These are phyloP conservation scores for Fusarium dlaminii DNA, from an alignment of 2,329 filamentous ascomycete species.

Conservation along the genomic window DNA sequence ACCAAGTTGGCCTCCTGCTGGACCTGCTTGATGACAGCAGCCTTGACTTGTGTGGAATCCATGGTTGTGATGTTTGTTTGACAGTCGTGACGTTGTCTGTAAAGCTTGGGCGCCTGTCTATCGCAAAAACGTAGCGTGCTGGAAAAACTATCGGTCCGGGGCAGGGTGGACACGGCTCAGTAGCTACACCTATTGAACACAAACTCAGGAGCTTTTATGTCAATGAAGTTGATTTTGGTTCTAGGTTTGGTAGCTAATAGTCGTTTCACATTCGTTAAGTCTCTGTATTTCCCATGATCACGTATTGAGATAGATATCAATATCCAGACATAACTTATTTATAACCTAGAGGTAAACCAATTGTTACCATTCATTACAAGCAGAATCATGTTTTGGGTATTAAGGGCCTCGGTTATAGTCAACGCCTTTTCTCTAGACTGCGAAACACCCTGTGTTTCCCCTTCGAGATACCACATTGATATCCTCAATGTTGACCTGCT, in stretches of 20 bases:
- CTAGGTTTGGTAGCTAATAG: background rate
- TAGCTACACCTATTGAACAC: background rate
- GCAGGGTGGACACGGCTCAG: conserved; percentile 18
- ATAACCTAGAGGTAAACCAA: background rate
- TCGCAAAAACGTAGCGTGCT: conserved; percentile 2
- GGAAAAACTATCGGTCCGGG: conserved; percentile 31
- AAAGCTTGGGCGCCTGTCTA: conserved; percentile 23
- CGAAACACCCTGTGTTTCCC: background rate
- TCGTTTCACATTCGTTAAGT: background rate
- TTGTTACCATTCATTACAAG: background rate
- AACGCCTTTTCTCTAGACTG: background rate
- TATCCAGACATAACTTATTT: background rate
- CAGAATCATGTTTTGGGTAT: background rate
- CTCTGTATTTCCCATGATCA: background rate
- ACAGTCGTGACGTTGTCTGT: conserved; percentile 28
- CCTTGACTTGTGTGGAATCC: conserved; percentile 68
- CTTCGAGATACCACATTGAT: background rate
- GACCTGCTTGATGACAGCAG: conserved; percentile 72
- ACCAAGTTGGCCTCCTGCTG: conserved; percentile 70
- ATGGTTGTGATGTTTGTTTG: conserved; percentile 51
- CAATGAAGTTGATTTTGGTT: background rate
- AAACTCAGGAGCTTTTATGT: background rate
- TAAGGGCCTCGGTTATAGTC: background rate
- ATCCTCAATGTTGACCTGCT: background rate
- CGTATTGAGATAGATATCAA: background rate